phyloP scores from a whole-genome alignment of 2,329 filamentous ascomycete species.

The Thelonectria rubi region DNA sequence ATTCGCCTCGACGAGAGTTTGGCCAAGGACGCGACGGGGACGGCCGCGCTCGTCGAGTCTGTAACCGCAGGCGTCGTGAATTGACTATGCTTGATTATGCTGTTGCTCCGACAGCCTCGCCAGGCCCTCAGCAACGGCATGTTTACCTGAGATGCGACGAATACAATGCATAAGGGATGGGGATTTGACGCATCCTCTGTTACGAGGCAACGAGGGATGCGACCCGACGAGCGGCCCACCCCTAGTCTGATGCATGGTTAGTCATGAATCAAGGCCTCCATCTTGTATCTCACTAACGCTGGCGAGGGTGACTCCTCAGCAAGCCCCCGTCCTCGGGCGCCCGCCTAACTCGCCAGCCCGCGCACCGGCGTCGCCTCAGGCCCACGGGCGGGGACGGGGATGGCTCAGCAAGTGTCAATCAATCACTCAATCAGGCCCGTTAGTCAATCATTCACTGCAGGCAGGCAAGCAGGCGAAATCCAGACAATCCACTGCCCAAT shows the following conservation, averaged over 20 bases:
- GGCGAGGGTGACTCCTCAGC: conserved; percentile 2
- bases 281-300: neutral
- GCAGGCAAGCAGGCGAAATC: conserved; percentile 32
- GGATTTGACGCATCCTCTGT: conserved; percentile 17
- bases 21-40: neutral
- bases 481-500: conserved; percentile 22
- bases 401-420: conserved; percentile 33
- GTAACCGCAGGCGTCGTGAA: conserved; percentile 20
- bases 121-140: conserved; percentile 16
- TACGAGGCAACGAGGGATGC: conserved; percentile 20
- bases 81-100: conserved; percentile 11
- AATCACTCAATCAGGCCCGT: conserved; percentile 37
- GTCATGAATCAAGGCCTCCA: neutral
- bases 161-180: conserved; percentile 7
- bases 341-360: conserved; percentile 19
- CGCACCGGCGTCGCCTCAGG: conserved; percentile 38
- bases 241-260: neutral
- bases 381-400: conserved; percentile 25
- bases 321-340: conserved; percentile 21
- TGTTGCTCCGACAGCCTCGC: conserved; percentile 20
- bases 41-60: neutral
- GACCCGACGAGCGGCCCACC: neutral
- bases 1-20: neutral
- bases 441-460: conserved; percentile 27
- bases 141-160: conserved; percentile 1